Evolutionary conservation across 2,329 filamentous ascomycete genomes (phyloP), one percentile per base, ranked within the genome.

Genomic region (Zymoseptoria ardabiliae): DNA sequence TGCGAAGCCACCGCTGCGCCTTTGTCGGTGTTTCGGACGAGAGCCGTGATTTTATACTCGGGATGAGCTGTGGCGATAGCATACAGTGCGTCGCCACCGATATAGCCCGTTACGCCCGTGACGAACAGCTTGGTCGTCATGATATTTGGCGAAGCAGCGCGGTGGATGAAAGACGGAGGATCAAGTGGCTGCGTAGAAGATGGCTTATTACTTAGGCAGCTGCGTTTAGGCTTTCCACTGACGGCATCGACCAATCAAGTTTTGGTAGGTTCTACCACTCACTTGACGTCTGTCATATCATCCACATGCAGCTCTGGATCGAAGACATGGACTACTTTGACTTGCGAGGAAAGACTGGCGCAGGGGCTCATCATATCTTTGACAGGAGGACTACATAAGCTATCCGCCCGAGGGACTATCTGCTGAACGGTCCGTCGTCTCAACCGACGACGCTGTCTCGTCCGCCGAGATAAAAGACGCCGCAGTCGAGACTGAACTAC

Each of bases 11-110:
- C 71, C 56, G 71, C 71, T 13, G 77, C 77, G 28, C 77, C 79
- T 66, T 77, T 79, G 62, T 78, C 77, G 52, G 73, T 75, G 65
- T 78, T 78, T 21, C 80, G 75, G 1, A 81, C 79, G 2, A 82
- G 70, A n/a, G 73, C 75, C 2, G 78, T 79, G 61, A 79, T 76
- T 41, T 78, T 73, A 52, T 77, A 79, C 30, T 82, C 78, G 3
- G 79, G 79, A 57, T 80, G 77, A 8, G 76, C 72, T 53, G 75
- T 71, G 50, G 75, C 66, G 22, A 82, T 73, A 19, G 66, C 72
- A 60, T 76, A 74, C 1, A 81, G 67, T 1, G 73, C 74, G 64
- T 80, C 78, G 19, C 76, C 76, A 11, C 76, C 76, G 54, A 78
- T 75, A 65, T 77, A 77, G 10, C 64, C 65, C 50, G 61, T 67